Evolutionary conservation across 1,284 basidiomycete species (phyloP), one percentile per base, ranked within the genome.

Genomic region (Moesziomyces sp.): DNA sequence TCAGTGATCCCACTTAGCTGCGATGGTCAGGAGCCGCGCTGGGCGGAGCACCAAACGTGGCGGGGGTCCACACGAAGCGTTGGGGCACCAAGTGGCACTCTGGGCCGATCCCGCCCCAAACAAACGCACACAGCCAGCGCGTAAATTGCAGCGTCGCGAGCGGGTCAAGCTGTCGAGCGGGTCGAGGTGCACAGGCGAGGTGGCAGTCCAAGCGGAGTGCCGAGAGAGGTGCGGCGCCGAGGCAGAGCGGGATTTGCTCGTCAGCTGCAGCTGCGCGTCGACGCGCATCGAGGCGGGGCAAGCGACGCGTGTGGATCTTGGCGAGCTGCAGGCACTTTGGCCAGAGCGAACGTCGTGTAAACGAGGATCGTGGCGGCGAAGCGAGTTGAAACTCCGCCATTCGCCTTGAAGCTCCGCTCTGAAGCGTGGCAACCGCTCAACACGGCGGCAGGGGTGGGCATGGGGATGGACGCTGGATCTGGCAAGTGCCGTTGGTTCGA

Each of bases 321-420:
- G 30, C 30, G 30, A 34, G 30, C 6, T 11, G 30, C 11, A 3
- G 44, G 48, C 53, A 62, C 45, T 47, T 50, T 10, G n/a, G 26
- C 26, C 52, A 46, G 48, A 62, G 59, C 40, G 19, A 5, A 42
- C 9, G 10, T 52, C 59, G 59, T 34, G 59, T 62, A 55, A 56
- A 62, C 23, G 48, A 47, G 24, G 21, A 62, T 62, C 59, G 43
- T 45, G 43, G 43, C 18, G 38, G 38, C 38, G 14, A 18, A 18
- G 58, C 23, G 46, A 30, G 10, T 57, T 56, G 23, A 7, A 10
- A 28, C 52, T 62, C 59, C 59, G 59, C 26, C 24, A 34, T n/a
- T 3, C 3, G 16, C 26, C 5, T 47, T 47, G 24, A 47, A 47
- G 18, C 23, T 47, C 46, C 46, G 46, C 16, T 13, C 24, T 47